phyloP scores from a whole-genome alignment of 2,329 filamentous ascomycete genomes.

The Botrytis cinerea region DNA sequence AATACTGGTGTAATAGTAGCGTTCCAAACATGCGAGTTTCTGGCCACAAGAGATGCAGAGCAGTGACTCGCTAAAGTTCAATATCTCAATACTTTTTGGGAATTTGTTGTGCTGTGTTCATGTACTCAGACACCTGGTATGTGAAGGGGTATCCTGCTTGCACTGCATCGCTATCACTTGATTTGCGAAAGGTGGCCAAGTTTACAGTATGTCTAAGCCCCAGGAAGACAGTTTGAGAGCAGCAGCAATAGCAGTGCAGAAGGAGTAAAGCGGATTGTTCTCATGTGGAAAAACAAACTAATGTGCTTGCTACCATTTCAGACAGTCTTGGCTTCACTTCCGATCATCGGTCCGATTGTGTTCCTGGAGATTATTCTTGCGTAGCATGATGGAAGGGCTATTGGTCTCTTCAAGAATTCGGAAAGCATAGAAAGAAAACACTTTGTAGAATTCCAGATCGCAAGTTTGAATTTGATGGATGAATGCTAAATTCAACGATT shows the following conservation, averaged over 20 bases:
- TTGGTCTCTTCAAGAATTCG: too few relatives aligned
- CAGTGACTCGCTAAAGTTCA: neutral
- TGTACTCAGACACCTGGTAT: neutral
- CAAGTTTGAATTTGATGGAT: neutral
- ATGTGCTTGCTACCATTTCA: neutral
- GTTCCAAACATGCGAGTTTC: neutral
- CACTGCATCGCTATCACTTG: neutral
- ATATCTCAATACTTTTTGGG: neutral
- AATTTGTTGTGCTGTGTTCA: neutral
- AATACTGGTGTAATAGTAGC: neutral
- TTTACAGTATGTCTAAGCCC: neutral
- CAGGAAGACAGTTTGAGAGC: neutral
- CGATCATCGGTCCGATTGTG: neutral
- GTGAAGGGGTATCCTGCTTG: neutral
- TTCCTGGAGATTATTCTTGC: neutral
- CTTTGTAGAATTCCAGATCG: neutral
- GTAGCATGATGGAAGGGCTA: neutral
- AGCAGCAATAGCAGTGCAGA: neutral
- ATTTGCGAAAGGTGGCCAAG: neutral
- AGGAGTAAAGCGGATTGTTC: neutral
- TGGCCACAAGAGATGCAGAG: neutral
- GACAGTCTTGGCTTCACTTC: neutral
- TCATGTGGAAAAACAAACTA: neutral
- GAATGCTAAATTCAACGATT: neutral
- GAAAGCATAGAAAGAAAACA: neutral